phyloP scores from a whole-genome alignment of 2,329 filamentous ascomycete genomes.

The Arachnomyces sp. region DNA sequence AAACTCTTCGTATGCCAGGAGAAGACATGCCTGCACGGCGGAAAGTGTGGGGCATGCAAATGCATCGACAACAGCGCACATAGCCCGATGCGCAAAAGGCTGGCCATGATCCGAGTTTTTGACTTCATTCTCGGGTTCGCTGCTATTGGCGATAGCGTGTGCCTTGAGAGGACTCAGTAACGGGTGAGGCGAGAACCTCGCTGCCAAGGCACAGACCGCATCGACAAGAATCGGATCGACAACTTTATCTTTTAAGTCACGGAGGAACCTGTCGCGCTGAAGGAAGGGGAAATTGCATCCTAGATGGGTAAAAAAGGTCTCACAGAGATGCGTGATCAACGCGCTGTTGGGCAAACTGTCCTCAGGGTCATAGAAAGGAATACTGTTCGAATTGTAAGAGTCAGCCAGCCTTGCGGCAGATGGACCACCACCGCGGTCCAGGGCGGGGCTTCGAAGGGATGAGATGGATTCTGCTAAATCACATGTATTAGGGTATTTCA shows the following conservation, averaged over 20 bases:
- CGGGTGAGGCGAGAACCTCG: conserved; percentile 63
- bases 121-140: conserved; percentile 22
- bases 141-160: conserved; percentile 38
- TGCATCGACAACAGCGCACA: conserved; percentile 71
- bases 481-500: not conserved
- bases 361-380: conserved; percentile 68
- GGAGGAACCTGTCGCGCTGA: conserved; percentile 61
- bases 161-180: conserved; percentile 44
- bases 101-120: conserved; percentile 61
- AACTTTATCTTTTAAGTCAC: conserved; percentile 69
- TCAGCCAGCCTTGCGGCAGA: conserved; percentile 15
- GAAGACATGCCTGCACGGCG: conserved; percentile 71
- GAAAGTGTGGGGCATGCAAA: conserved; percentile 76
- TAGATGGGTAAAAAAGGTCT: conserved; percentile 72
- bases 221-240: conserved; percentile 80
- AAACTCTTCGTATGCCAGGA: conserved; percentile 84
- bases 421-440: conserved; percentile 15
- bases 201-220: conserved; percentile 72
- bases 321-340: conserved; percentile 66
- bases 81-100: conserved; percentile 72
- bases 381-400: conserved; percentile 27
- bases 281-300: conserved; percentile 83
- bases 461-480: conserved; percentile 25
- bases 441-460: conserved; percentile 26
- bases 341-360: conserved; percentile 63